Evolutionary conservation across 2,329 filamentous ascomycete species (phyloP), one percentile per base, ranked within the genome.

Genomic region (Verticillium nonalfalfae): DNA sequence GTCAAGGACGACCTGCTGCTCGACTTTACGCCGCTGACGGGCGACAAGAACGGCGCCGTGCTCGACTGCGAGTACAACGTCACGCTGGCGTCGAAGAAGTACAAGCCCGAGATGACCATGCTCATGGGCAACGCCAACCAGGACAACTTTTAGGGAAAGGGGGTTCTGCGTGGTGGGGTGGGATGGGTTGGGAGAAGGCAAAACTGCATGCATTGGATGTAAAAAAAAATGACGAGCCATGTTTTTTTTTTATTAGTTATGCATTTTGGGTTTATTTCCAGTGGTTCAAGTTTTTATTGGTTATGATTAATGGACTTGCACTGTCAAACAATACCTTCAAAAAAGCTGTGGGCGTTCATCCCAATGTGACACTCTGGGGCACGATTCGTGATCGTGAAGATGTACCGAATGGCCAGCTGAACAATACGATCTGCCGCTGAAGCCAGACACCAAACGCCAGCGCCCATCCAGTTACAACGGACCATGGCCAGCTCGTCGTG

Each of bases 1-100:
- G 80, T 83, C 60, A 85, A 84, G 74, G 74, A 80, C 31, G 80
- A 80, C 33, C 68, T 85, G 2, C 67, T 78, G 13, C 76, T 78
- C n/a, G 74, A 79, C 34, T 80, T 80, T 62, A 73, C 75, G 58
- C 77, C 77, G 18, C 66, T 77, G 35, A 67, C 75, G 61, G 70
- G 73, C 57, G 73, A 75, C 33, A 64, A 68, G 4, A 70, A 71
- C 36, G 66, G 65, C n/a, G 73, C 67, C 14, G 39, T 62, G 0
- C 57, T 74, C 6, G 72, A 75, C 56, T 59, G 73, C 33, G 66
- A 73, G 58, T 75, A 74, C 61, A 62, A 70, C 64, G 65, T 72
- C 11, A 62, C 61, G 26, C 62, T 72, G 21, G 63, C 64, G 9
- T 62, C 64, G 31, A 70, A 69, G 66, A 65, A 66, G 60, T 68